Evolutionary conservation across 2,329 filamentous ascomycete species (phyloP), one percentile per base, ranked within the genome.

Genomic region (Ceratocystiopsis sp.): DNA sequence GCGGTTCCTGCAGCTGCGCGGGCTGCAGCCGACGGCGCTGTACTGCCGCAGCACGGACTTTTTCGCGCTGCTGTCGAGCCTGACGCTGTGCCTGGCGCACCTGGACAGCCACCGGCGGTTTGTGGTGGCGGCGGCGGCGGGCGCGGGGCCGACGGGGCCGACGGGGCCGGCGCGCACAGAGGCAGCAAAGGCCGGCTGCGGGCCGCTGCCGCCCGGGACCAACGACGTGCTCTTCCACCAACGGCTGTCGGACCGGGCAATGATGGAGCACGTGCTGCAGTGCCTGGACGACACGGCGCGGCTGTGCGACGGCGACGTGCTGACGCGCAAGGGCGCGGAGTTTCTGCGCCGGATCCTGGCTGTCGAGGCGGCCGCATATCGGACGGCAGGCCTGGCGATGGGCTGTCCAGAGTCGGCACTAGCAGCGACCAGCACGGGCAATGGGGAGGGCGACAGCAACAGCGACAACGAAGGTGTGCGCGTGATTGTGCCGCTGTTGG

Each of bases 11-110:
- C 45, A 53, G 9, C 63, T 65, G 38, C 59, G 60, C 29, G 51
- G 42, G 37, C 55, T 51, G 21, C 49, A 55, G 33, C 43, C 53
- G 2, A 49, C 45, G 4, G 49, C 54, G 10, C 53, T 54, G 2
- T 65, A 60, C 48, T 67, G 62, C 44, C 62, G 61, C 4, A 61
- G 61, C 5, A 51, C 61, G 16, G 63, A 68, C 45, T 63, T 65
- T 29, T 53, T 66, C 34, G 57, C 60, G 4, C 60, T 61, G 37
- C 55, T 64, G 2, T 60, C 62, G 1, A 60, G 58, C 38, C 56
- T 55, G 3, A 53, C 58, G 0, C 50, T 68, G 2, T 66, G 63
- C 37, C 50, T 68, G 1, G 58, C 59, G 0, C 62, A 68, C 44
- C 59, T 68, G 4, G 54, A 59, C 17, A 53, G 10, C 49, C 46